Conservation (phyloP, 768 basidiomycete species). For the Lactifluus volemus region DNA sequence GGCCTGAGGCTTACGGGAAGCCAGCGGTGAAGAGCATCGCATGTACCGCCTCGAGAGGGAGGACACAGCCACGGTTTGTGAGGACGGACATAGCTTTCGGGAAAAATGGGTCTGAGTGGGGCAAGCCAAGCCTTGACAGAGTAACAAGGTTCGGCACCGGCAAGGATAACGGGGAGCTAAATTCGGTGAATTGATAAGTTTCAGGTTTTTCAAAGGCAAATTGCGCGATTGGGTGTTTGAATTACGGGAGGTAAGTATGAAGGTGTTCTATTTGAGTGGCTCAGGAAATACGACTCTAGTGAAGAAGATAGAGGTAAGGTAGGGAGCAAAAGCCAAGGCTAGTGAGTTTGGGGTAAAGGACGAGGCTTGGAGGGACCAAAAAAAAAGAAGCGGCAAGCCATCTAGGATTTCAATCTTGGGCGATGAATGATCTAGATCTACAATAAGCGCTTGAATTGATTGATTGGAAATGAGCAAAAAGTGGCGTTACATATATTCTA, state of each 20-base stretch:
- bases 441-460: constrained; percentile 1
- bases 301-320: neutral
- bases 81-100: too few species aligned
- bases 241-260: neutral
- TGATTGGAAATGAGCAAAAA: neutral
- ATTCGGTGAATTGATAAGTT: neutral
- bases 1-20: neutral
- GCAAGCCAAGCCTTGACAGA: too few species aligned
- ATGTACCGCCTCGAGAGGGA: neutral
- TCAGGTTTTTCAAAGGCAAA: neutral
- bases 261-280: constrained; percentile 4
- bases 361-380: neutral
- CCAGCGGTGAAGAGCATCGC: neutral
- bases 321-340: neutral
- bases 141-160: neutral
- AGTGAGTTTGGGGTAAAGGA: neutral
- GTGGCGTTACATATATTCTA: neutral
- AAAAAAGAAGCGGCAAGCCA: neutral
- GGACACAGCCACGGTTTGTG: neutral
- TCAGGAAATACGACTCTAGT: neutral
- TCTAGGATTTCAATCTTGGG: neutral
- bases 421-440: neutral
- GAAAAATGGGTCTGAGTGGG: too few species aligned
- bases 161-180: neutral
- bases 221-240: neutral